Evolutionary conservation across 2,329 filamentous ascomycete genomes (phyloP), one percentile per base, ranked within the genome.

Genomic region (Alternaria metachromatica): DNA sequence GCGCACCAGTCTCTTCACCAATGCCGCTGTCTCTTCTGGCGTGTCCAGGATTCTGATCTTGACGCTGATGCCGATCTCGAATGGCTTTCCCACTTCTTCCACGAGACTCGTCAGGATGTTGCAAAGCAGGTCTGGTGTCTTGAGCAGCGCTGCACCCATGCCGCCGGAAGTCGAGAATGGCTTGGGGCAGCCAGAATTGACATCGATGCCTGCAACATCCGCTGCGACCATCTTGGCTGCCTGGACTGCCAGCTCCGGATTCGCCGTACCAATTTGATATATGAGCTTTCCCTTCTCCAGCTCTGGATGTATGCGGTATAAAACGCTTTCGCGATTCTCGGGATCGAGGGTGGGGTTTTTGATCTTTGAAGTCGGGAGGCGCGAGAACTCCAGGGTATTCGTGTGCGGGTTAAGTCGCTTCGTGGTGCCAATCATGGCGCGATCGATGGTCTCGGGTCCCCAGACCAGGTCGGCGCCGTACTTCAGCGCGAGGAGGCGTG

Each of bases 171-270:
- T 97, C 75, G 92, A 97, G 81, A 99, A 99, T 0, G 95, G 92
- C 81, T 99, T 99, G 1, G 96, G 96, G 77, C 96, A 99, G n/a
- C 96, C 96, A 0, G 96, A 94, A 79, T 99, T 99, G 66, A 99
- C 91, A 79, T 98, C 96, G 72, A 99, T 97, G 64, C 96, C 96
- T 0, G 90, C 90, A 4, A 99, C 96, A 80, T 98, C 93, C 12
- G 84, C 87, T 0, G 94, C 96, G 20, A 99, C 91, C 15, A 97
- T 82, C 57, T 89, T 89, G 3, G 95, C 94, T 1, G 95, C 94
- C 78, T 92, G 83, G 0, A 98, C 94, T 1, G 96, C 96, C 28
- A 90, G 87, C 12, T 91, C 89, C 0, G 96, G 93, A 63, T 92
- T 90, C 10, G 94, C 89, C 1, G 95, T 97, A 62, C 96, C 96